phyloP scores from a whole-genome alignment of 169 alveolate species.

The Babesia bigemina region DNA sequence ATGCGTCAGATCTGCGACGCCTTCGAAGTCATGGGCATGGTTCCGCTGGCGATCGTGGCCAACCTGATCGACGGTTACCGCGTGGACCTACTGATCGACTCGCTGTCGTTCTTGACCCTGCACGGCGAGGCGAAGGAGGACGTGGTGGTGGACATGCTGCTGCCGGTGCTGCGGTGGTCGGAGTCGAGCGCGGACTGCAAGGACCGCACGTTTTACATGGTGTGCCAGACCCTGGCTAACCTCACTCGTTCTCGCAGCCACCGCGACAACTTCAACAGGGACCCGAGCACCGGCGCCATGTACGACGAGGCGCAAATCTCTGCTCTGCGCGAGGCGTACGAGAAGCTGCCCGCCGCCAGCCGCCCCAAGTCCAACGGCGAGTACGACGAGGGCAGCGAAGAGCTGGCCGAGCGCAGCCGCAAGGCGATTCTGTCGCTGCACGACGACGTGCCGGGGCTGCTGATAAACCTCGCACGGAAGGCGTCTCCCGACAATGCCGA shows the following conservation, averaged over 20 bases:
- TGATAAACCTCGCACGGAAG: background rate
- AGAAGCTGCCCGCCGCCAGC: slow-evolving; percentile 61
- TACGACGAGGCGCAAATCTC: slow-evolving; percentile 49
- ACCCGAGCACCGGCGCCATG: background rate
- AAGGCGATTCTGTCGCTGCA: slow-evolving; percentile 7
- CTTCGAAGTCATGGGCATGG: slow-evolving; percentile 20
- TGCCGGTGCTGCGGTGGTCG: slow-evolving; percentile 21
- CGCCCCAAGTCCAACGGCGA: slow-evolving; percentile 45
- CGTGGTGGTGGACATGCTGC: background rate
- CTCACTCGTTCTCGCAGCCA: slow-evolving; percentile 39
- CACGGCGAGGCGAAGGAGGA: slow-evolving; percentile 48
- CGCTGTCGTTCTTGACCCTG: slow-evolving; percentile 40
- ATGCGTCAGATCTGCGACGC: slow-evolving; percentile 16
- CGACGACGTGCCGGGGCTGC: slow-evolving; percentile 29
- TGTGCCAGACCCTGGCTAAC: slow-evolving; percentile 42
- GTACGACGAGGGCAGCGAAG: slow-evolving; percentile 50
- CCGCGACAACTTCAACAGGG: slow-evolving; percentile 21
- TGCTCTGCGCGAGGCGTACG: slow-evolving; percentile 36
- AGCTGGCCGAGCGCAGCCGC: slow-evolving; percentile 25
- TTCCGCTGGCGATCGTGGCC: slow-evolving; percentile 14
- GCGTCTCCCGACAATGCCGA: background rate
- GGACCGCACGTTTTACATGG: slow-evolving; percentile 27
- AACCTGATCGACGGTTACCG: slow-evolving; percentile 13
- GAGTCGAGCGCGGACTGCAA: slow-evolving; percentile 8
- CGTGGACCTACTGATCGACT: slow-evolving; percentile 37